Evolutionary conservation across 352 stramenopile species (phyloP).

Genomic region (Thraustochytrium sp.): DNA sequence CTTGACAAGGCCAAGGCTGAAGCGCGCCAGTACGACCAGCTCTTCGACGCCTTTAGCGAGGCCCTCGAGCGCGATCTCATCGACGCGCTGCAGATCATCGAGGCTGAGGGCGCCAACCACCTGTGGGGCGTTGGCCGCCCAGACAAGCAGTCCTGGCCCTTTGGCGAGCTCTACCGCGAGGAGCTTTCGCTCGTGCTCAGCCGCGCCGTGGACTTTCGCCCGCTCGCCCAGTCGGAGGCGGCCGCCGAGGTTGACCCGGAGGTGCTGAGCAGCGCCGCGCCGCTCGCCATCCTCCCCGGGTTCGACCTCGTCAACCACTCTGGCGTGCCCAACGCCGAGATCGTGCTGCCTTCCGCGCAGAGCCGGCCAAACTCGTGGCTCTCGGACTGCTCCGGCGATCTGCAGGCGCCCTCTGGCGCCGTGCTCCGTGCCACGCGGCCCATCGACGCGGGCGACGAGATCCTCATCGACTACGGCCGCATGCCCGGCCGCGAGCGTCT

Average conservation of each 20-base stretch:
- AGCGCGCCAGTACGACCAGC: not conserved
- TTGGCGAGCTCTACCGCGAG: conserved; percentile 26
- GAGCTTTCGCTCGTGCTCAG: conserved; percentile 19
- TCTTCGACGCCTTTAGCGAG: not conserved
- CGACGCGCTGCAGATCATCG: conserved; percentile 7
- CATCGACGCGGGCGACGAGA: not conserved
- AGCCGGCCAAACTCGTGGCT: not conserved
- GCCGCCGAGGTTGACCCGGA: not conserved
- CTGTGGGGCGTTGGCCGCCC: not conserved
- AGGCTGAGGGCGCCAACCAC: not conserved
- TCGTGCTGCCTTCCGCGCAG: not conserved
- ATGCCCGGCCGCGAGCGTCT: not conserved
- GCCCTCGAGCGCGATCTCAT: not conserved
- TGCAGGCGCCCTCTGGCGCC: not conserved
- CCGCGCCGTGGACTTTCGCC: not conserved
- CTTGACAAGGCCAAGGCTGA: not conserved
- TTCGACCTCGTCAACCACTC: conserved; percentile 36
- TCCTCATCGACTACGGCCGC: not conserved
- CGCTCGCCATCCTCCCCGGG: conserved; percentile 2
- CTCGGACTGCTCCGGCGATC: not conserved
- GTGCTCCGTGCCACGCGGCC: not conserved
- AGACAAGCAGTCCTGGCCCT: not conserved
- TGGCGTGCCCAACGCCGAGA: conserved; percentile 11
- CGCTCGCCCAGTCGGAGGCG: not conserved
- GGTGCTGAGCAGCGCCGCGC: not conserved